phyloP scores from a whole-genome alignment of 129 eudicot species.

The Centrapalus pauciflorus region DNA sequence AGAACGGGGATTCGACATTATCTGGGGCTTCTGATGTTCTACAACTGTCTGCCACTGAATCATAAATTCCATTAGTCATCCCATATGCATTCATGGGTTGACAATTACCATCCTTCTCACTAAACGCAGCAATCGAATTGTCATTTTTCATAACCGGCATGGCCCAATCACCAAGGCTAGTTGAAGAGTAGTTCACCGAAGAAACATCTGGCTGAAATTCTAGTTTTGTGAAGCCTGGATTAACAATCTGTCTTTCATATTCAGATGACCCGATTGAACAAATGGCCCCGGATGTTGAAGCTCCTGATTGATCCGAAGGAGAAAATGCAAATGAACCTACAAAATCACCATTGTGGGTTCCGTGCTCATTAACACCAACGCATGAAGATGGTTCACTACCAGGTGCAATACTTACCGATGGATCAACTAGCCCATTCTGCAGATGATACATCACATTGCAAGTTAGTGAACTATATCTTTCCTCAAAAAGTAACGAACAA shows the following conservation, averaged over 20 bases:
- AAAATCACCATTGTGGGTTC: slow-evolving; percentile 11
- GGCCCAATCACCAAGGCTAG: slow-evolving; percentile 35
- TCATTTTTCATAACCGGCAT: slow-evolving; percentile 25
- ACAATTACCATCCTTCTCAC: too few relatives aligned
- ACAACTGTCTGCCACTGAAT: too few relatives aligned
- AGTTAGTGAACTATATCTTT: slow-evolving; percentile 17
- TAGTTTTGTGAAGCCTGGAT: slow-evolving; percentile 24
- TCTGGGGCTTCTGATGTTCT: slow-evolving; percentile 12
- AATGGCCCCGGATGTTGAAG: slow-evolving; percentile 41
- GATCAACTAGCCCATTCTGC: slow-evolving; percentile 42
- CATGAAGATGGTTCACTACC: slow-evolving; percentile 31
- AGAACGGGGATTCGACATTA: slow-evolving; percentile 6
- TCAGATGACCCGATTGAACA: slow-evolving; percentile 47
- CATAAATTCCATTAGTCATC: slow-evolving; percentile 16
- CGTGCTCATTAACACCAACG: slow-evolving; percentile 7
- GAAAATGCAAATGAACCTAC: slow-evolving; percentile 3
- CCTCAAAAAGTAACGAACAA: too few relatives aligned
- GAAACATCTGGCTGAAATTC: slow-evolving; percentile 33
- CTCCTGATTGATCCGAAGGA: slow-evolving; percentile 39
- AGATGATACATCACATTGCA: slow-evolving; percentile 6
- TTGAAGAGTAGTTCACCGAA: slow-evolving; percentile 18
- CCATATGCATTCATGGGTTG: slow-evolving; percentile 24
- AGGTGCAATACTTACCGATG: slow-evolving; percentile 11
- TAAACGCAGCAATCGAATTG: too few relatives aligned
- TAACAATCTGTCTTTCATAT: slow-evolving; percentile 36